phyloP scores from a whole-genome alignment of 2,329 filamentous ascomycete genomes.

The Scedosporium dehoogii region DNA sequence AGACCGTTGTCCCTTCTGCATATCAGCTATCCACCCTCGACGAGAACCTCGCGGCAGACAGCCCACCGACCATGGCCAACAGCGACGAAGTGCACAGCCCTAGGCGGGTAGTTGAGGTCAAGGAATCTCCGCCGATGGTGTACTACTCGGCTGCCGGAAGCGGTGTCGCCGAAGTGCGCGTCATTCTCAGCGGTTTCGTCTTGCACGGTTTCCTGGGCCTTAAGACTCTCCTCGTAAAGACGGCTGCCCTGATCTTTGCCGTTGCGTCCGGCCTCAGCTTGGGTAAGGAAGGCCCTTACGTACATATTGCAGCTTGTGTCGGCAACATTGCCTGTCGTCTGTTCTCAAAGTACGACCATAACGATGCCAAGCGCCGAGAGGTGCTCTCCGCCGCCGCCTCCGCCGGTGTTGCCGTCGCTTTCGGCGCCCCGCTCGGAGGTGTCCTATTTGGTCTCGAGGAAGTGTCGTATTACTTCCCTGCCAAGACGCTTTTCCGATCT shows the following conservation, averaged over 20 bases:
- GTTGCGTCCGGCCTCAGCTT: conserved; percentile 88
- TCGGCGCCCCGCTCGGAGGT: conserved; percentile 78
- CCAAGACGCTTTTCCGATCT: conserved; percentile 92
- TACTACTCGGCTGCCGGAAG: conserved; percentile 96
- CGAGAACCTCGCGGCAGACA: conserved; percentile 75
- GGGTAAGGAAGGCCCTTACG: conserved; percentile 90
- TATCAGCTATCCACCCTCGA: conserved; percentile 82
- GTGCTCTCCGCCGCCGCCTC: conserved; percentile 88
- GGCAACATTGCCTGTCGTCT: conserved; percentile 91
- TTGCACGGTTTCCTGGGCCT: conserved; percentile 90
- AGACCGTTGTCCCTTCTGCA: conserved; percentile 84
- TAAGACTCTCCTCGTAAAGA: conserved; percentile 79
- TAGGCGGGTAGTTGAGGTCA: conserved; percentile 25
- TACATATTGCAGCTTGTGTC: conserved; percentile 93
- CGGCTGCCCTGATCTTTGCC: conserved; percentile 70
- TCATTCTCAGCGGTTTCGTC: conserved; percentile 96
- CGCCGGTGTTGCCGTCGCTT: conserved; percentile 86
- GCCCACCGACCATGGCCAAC: conserved; percentile 6
- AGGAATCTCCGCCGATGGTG: conserved; percentile 58
- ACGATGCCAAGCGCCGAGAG: conserved; percentile 89
- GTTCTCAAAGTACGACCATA: conserved; percentile 88
- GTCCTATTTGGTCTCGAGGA: conserved; percentile 92
- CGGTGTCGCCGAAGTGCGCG: conserved; percentile 92
- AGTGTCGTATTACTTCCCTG: conserved; percentile 94
- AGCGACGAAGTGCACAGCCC: conserved; percentile 30